A percentile compares a stretch with the other conserved stretches of the same genome.
Conservation (phyloP, 768 basidiomycete genomes). For the Lentinula detonsa region DNA sequence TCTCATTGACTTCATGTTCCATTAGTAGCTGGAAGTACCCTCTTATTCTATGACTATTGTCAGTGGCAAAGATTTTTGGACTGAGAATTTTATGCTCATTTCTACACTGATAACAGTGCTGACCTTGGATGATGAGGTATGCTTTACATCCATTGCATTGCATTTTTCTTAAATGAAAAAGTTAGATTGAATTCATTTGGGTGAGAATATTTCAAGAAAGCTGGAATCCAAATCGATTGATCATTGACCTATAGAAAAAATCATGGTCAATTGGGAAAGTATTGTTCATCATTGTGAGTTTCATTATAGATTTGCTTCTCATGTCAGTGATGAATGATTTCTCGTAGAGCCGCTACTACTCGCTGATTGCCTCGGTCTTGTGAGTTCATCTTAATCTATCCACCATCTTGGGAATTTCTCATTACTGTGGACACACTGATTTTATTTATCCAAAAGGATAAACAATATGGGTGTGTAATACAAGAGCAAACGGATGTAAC, state of each 20-base stretch:
- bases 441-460: constrained; percentile 24
- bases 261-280: constrained; percentile 49
- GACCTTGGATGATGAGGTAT: background rate
- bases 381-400: constrained; percentile 21
- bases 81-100: background rate
- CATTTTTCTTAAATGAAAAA: background rate
- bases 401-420: no score
- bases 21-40: background rate
- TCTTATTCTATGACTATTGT: background rate
- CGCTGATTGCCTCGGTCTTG: constrained; percentile 37
- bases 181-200: constrained; percentile 50
- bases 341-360: constrained; percentile 52
- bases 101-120: background rate
- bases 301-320: background rate
- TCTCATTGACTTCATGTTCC: background rate
- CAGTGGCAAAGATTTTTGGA: background rate
- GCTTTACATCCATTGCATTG: background rate
- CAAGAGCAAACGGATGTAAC: no score
- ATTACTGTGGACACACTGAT: no score
- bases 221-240: background rate
- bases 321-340: no score
- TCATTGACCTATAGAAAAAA: constrained; percentile 27
- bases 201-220: constrained; percentile 19
- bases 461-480: constrained; percentile 43
- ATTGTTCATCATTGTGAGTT: constrained; percentile 46